These are phyloP conservation scores for Spathaspora passalidarum DNA, from an alignment of 805 yeast genomes.

Conservation along the genomic window DNA sequence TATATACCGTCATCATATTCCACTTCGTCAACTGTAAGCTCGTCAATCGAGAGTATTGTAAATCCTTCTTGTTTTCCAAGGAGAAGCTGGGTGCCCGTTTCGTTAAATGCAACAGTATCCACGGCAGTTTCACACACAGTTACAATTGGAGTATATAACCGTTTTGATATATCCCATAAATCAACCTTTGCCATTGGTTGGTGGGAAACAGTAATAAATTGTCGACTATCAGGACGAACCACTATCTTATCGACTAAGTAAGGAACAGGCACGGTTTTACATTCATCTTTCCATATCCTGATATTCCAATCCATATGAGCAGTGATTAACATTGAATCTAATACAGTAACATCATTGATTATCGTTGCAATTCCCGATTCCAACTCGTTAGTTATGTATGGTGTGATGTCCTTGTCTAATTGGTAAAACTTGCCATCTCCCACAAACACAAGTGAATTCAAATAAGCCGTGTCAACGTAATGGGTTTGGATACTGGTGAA, in stretches of 20 bases:
- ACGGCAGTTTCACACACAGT: slow-evolving; percentile 10
- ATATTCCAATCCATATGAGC: slow-evolving; percentile 23
- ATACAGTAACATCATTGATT: not conserved
- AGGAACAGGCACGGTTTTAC: slow-evolving; percentile 15
- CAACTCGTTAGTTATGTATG: not conserved
- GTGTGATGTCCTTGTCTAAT: not conserved
- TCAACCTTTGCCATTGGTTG: slow-evolving; percentile 13
- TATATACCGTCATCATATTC: not conserved
- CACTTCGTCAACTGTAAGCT: not conserved
- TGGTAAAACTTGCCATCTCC: slow-evolving; percentile 3
- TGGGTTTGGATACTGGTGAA: not conserved
- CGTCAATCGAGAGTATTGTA: not conserved
- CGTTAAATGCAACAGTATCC: slow-evolving; percentile 12
- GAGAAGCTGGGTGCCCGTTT: slow-evolving; percentile 16
- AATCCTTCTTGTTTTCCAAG: slow-evolving; percentile 23
- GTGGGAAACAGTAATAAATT: slow-evolving; percentile 21
- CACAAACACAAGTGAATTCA: not conserved
- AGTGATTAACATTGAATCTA: slow-evolving; percentile 11
- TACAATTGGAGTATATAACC: slow-evolving; percentile 16
- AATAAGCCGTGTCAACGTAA: not conserved
- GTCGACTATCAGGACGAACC: slow-evolving; percentile 17
- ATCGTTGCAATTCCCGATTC: not conserved
- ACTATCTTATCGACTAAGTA: slow-evolving; percentile 17
- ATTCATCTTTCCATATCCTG: slow-evolving; percentile 16
- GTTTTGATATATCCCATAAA: slow-evolving; percentile 27